Base-by-base conservation (phyloP, 1,284 basidiomycete genomes). In the Schizophyllum amplum region DNA sequence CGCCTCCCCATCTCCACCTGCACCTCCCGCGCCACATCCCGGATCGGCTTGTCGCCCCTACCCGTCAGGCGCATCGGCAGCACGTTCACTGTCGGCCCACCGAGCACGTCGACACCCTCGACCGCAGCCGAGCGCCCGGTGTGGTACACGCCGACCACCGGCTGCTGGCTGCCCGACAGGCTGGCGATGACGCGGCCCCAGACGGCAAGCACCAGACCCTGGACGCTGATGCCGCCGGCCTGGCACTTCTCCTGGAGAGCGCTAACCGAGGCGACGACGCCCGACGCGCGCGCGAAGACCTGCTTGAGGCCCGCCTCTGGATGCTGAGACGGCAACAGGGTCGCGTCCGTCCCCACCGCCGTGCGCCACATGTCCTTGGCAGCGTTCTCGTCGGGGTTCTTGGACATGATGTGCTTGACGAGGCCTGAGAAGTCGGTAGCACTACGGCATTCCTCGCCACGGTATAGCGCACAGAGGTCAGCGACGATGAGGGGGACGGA, bases 61-160 rank as follows among this genome's bases (percentile, higher is more conserved):
- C 24, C 47, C 13, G 54, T 47, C 24, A 58, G 33, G 13, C 51
- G 57, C 57, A 55, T 55, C 2, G 57, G 57, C 20, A 58, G 48
- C 17, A 58, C 54, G 17, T 58, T 58, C 5, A 58, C 57, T 11
- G 47, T 55, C 21, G 54, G 57, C 2, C 55, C 57, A 3, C 55
- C 57, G n/a, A 59, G 51, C 7, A 51, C 26, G 9, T 56, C 55
- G 15, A 56, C 26, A 11, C 51, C 51, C 1, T 59, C 57, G 42
- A 56, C 52, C 1, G 57, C 55, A 21, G 50, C 54, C 4, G 57
- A 54, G 15, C 57, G 54, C 24, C 57, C 57, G 26, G 57, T 59
- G 26, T 59, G 57, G 49, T 59, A 59, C 24, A 59, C 57, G 13
- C 57, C 57, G 15, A 59, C 11, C 2, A 59, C 33, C 9, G 54